These are phyloP conservation scores for Acrocalymma vagum DNA, from an alignment of 2,329 filamentous ascomycete species.

Conservation along the genomic window DNA sequence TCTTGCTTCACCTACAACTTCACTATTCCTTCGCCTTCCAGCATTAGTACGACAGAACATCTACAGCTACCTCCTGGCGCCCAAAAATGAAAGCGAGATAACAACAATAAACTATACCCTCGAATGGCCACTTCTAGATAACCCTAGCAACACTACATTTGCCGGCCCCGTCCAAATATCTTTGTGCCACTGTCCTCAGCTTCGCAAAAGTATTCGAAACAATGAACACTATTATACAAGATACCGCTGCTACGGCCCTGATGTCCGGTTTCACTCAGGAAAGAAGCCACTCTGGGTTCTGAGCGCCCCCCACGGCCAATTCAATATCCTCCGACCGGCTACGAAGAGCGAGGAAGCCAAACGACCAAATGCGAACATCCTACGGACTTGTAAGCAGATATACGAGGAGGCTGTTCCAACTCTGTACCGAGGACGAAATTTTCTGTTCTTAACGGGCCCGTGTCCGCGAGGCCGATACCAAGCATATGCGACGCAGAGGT, in stretches of 20 bases:
- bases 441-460: constrained; percentile 37
- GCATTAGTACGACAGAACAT: constrained; percentile 22
- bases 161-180: constrained; percentile 34
- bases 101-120: constrained; percentile 46
- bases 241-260: constrained; percentile 32
- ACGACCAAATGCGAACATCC: constrained; percentile 18
- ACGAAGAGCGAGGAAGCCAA: constrained; percentile 20
- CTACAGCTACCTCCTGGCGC: constrained; percentile 30
- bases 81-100: constrained; percentile 43
- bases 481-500: constrained; percentile 36
- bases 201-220: no score
- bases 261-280: constrained; percentile 26
- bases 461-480: constrained; percentile 45
- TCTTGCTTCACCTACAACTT: background rate
- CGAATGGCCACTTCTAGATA: constrained; percentile 35
- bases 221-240: constrained; percentile 42
- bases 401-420: constrained; percentile 32
- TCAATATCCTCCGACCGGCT: constrained; percentile 42
- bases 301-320: constrained; percentile 25
- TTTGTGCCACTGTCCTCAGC: constrained; percentile 34
- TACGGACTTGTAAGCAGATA: constrained; percentile 26
- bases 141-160: constrained; percentile 41
- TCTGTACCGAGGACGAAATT: constrained; percentile 34
- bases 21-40: constrained; percentile 18
- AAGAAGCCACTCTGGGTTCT: constrained; percentile 34